Base-by-base conservation (phyloP, 2,329 filamentous ascomycete species). In the Fusarium luffae region DNA sequence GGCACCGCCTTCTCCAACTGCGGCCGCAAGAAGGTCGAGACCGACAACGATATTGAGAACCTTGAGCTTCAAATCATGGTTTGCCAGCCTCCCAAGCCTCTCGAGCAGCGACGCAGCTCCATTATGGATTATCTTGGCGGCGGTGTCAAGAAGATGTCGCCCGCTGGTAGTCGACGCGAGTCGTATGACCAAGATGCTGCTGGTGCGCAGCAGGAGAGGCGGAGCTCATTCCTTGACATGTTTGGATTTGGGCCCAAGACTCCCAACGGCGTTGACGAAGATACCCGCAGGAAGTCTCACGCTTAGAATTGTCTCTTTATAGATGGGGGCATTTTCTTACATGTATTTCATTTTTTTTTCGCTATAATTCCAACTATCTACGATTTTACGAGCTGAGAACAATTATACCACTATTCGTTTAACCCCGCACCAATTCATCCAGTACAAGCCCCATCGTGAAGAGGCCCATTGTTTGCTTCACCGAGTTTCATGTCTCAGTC, bases 1-100 rank as follows among this genome's bases (percentile, higher is more conserved):
- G 68, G 68, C 34, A 70, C 68, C 34, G 56, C 54, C 44, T 70
- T 70, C 54, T 46, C 68, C 59, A 71, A 70, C 55, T 71, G 68
- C 51, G 68, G 68, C 27, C 68, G 68, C 54, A 69, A 64, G 42
- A 55, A 63, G 13, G 68, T 71, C 13, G 68, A 71, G 51, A 59
- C 67, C 7, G 51, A 60, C 41, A 59, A 67, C 19, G 68, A 71
- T 30, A 54, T 61, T 3, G 68, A 70, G 23, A 65, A 68, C 32
- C 46, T 70, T 8, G 68, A 70, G 55, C 68, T 70, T 7, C 68
- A 70, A 32, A 50, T 71, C 54, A 70, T 70, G 68, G 68, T 70
- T 25, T 65, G 44, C 30, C 18, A 37, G 2, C 68, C 68, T 0
- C 68, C 68, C 41, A 70, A 63, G 23, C 51, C 42, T 11, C 52